phyloP scores from a whole-genome alignment of 2,329 filamentous ascomycete genomes.

The Hansfordia pulvinata region DNA sequence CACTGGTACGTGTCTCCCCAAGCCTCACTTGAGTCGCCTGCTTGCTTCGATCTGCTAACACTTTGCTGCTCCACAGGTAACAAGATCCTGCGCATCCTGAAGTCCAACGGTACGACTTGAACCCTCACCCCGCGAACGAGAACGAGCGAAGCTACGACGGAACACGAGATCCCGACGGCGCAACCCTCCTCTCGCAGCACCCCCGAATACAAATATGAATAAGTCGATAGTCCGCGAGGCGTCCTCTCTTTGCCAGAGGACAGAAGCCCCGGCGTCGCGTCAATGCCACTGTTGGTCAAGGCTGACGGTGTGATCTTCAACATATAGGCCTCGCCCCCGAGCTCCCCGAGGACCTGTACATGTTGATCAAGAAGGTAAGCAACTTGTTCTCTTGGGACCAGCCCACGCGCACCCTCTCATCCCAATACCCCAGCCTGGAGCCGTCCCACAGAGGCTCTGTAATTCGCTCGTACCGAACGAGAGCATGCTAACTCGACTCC shows the following conservation, averaged over 20 bases:
- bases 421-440: too few relatives aligned
- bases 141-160: constrained; percentile 6
- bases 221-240: constrained; percentile 6
- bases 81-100: constrained; percentile 99
- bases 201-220: constrained; percentile 1
- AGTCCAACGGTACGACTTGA: constrained; percentile 79
- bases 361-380: constrained; percentile 98
- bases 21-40: neutral
- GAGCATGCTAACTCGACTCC: constrained; percentile 7
- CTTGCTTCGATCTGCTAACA: constrained; percentile 6
- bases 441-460: too few relatives aligned
- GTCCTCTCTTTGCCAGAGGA: too few relatives aligned
- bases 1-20: constrained; percentile 55
- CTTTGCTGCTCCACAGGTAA: constrained; percentile 80
- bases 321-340: constrained; percentile 90
- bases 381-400: neutral
- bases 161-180: neutral
- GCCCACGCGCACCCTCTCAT: neutral
- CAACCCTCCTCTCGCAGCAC: too few relatives aligned
- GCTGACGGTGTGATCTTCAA: constrained; percentile 79
- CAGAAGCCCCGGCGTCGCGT: constrained; percentile 5
- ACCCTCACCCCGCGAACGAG: constrained; percentile 10
- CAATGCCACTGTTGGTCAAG: constrained; percentile 78
- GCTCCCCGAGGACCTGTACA: constrained; percentile 98
- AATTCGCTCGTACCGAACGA: too few relatives aligned